Base-by-base conservation (phyloP, 1,284 basidiomycete species). In the Tremellales sp. region DNA sequence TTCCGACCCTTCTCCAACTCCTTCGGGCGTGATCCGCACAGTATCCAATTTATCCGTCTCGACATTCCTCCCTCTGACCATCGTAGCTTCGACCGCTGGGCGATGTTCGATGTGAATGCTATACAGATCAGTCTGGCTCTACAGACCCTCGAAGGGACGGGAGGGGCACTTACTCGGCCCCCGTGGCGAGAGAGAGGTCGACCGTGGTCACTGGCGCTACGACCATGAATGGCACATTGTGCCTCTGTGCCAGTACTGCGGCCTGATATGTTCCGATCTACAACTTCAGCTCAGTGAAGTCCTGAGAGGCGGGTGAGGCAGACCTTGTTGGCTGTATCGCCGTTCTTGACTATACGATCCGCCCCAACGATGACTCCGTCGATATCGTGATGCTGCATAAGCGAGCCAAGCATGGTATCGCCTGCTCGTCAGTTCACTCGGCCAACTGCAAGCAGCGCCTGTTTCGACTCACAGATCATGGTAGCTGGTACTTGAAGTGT, bases 241-340 rank as follows among this genome's bases (percentile, higher is more conserved):
- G 89, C 27, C 87, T 80, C 43, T 86, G 84, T 1, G 89, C 89
- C 17, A 92, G 78, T 13, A 91, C 88, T 7, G 89, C 89, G 8
- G 89, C 88, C 62, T 92, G 89, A 75, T 91, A 92, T 2, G 89
- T 92, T 35, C 89, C 88, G 60, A 92, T 85, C 84, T 89, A 56
- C 59, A 11, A 11, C 33, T 13, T 36, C 33, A 36, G 33, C 43
- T 33, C 36, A n/a, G n/a, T 5, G 12, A 27, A 7, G n/a, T 12
- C 7, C 22, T 6, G 13, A 24, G 12, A n/a, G 10, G 26, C 10
- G 35, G 15, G 33, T 10, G 17, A 31, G 58, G 51, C 72, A 35
- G 47, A 84, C 87, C 77, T 94, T 94, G 79, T 94, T 94, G 19
- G 90, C 90, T 0, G 91, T 93, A 73, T 94, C 91, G 2, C 91